A percentile compares a stretch with the other conserved stretches of the same genome.
Conservation (phyloP, 1,284 basidiomycete genomes). For the Schizophyllum amplum region DNA sequence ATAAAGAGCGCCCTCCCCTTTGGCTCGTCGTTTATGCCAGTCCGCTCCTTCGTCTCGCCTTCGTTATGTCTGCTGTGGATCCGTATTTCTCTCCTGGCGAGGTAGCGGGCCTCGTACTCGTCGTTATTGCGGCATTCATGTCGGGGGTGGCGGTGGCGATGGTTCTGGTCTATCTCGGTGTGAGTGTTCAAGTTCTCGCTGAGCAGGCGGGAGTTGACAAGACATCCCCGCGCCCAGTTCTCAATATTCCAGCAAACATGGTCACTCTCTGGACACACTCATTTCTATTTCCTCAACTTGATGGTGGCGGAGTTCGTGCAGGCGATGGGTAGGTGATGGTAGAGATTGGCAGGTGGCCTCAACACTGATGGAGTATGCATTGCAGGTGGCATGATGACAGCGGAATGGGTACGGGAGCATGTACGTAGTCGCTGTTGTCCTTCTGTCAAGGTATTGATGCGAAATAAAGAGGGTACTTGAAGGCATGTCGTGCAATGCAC, state of each 20-base stretch:
- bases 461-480: slow-evolving; percentile 25
- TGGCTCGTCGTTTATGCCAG: background rate
- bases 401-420: background rate
- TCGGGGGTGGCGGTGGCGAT: background rate
- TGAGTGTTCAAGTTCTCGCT: background rate
- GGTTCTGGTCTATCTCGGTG: background rate
- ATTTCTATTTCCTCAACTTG: background rate
- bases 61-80: background rate
- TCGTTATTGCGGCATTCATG: background rate
- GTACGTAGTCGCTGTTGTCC: background rate
- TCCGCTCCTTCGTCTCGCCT: background rate
- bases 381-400: background rate
- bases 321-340: background rate
- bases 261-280: background rate
- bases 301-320: background rate
- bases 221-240: background rate
- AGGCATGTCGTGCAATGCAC: slow-evolving; percentile 35
- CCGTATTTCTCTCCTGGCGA: background rate
- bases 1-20: background rate
- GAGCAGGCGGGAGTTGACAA: background rate
- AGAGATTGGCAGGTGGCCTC: background rate
- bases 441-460: background rate
- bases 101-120: background rate
- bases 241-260: background rate
- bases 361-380: background rate